A percentile compares a stretch with the other conserved stretches of the same genome.
Evolutionary conservation across 2,329 filamentous ascomycete genomes (phyloP).

Genomic region (Tolypocladium ophioglossoides): DNA sequence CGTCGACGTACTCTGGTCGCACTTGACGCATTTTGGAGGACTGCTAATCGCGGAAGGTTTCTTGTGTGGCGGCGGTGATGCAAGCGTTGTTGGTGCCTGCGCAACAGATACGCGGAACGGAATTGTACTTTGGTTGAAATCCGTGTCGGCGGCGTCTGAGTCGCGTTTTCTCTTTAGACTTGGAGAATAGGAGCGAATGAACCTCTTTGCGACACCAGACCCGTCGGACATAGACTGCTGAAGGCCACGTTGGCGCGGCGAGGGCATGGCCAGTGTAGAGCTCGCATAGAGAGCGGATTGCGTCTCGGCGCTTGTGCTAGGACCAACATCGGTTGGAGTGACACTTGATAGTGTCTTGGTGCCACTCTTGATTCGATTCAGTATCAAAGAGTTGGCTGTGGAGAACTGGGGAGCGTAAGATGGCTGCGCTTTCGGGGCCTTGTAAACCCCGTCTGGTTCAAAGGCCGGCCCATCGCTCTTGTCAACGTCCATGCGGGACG

Average conservation of each 20-base stretch:
- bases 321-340: background rate
- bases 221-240: background rate
- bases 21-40: conserved; percentile 6
- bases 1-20: conserved; percentile 3
- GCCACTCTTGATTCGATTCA: conserved; percentile 13
- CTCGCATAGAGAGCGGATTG: background rate
- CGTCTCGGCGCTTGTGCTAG: background rate
- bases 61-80: background rate
- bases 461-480: background rate
- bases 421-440: background rate
- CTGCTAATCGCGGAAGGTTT: background rate
- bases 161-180: conserved; percentile 20
- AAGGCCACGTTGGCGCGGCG: background rate
- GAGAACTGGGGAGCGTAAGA: conserved; percentile 21
- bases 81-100: background rate
- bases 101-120: conserved; percentile 11
- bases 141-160: conserved; percentile 7
- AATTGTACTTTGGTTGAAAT: conserved; percentile 23
- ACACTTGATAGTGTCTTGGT: background rate
- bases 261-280: conserved; percentile 5
- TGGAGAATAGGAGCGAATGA: background rate
- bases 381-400: conserved; percentile 13
- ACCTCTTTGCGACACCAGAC: background rate
- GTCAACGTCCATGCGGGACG: background rate
- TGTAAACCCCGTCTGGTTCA: background rate